Evolutionary conservation across 2,329 filamentous ascomycete genomes (phyloP).

Genomic region (Elsinoe arachidis): DNA sequence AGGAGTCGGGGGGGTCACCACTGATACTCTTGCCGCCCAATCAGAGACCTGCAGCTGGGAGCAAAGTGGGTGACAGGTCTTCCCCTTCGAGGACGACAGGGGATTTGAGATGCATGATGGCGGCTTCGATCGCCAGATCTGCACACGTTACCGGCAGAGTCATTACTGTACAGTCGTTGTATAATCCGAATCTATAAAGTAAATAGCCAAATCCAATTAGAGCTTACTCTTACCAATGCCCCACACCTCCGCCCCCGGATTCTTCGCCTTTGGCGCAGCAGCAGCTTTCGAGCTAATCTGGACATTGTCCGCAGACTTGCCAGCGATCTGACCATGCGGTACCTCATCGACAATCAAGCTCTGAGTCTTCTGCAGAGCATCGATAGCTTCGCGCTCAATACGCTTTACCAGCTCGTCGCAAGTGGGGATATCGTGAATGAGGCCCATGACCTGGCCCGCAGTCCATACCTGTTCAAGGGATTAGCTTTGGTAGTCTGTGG

Average conservation of each 20-base stretch:
- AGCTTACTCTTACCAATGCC: conserved; percentile 18
- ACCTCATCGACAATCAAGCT: conserved; percentile 32
- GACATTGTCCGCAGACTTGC: conserved; percentile 19
- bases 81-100: too few relatives aligned
- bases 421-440: conserved; percentile 45
- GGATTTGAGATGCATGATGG: too few relatives aligned
- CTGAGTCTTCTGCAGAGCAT: conserved; percentile 32
- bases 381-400: conserved; percentile 39
- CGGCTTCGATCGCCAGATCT: too few relatives aligned
- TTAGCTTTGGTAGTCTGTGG: background rate
- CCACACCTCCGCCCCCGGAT: conserved; percentile 34
- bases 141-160: too few relatives aligned
- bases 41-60: too few relatives aligned
- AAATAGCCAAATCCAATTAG: background rate
- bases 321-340: conserved; percentile 24
- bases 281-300: conserved; percentile 6
- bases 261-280: conserved; percentile 29
- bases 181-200: too few relatives aligned
- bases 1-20: too few relatives aligned
- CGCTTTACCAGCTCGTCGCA: conserved; percentile 38
- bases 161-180: too few relatives aligned
- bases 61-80: too few relatives aligned
- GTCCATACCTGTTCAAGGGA: conserved; percentile 71
- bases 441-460: conserved; percentile 79
- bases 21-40: too few relatives aligned